Evolutionary conservation across 2,329 filamentous ascomycete species (phyloP).

Genomic region (Zymoseptoria tritici): DNA sequence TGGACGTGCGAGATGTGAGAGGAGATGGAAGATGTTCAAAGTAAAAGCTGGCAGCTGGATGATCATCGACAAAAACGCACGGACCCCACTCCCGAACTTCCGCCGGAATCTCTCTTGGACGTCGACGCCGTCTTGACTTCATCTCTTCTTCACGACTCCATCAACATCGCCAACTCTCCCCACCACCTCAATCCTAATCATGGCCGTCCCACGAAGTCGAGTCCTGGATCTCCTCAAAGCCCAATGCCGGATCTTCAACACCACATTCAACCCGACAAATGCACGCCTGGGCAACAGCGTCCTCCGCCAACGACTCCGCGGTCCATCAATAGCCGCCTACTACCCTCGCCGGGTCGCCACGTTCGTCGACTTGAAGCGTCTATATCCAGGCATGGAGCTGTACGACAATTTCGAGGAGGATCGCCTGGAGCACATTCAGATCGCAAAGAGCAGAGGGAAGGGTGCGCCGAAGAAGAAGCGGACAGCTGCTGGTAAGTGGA

Average conservation of each 20-base stretch:
- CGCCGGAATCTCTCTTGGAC: neutral
- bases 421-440: conserved; percentile 62
- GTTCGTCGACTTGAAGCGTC: conserved; percentile 64
- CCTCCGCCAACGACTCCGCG: conserved; percentile 76
- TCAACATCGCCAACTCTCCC: neutral
- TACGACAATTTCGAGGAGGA: conserved; percentile 73
- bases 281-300: conserved; percentile 85
- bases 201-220: conserved; percentile 47
- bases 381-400: conserved; percentile 61
- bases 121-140: neutral
- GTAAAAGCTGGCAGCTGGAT: neutral
- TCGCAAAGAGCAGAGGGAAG: conserved; percentile 68
- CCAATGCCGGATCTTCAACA: conserved; percentile 87
- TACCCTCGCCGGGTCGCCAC: conserved; percentile 72
- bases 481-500: conserved; percentile 41
- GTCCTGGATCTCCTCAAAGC: conserved; percentile 73
- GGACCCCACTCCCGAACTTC: neutral
- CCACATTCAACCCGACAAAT: conserved; percentile 79
- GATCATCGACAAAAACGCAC: neutral
- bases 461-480: conserved; percentile 84
- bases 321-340: conserved; percentile 76
- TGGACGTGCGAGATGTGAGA: neutral
- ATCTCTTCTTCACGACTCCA: neutral
- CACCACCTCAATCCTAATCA: conserved; percentile 27
- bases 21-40: neutral